Evolutionary conservation across 768 basidiomycete species (phyloP).

Genomic region (Grammothele lineata): DNA sequence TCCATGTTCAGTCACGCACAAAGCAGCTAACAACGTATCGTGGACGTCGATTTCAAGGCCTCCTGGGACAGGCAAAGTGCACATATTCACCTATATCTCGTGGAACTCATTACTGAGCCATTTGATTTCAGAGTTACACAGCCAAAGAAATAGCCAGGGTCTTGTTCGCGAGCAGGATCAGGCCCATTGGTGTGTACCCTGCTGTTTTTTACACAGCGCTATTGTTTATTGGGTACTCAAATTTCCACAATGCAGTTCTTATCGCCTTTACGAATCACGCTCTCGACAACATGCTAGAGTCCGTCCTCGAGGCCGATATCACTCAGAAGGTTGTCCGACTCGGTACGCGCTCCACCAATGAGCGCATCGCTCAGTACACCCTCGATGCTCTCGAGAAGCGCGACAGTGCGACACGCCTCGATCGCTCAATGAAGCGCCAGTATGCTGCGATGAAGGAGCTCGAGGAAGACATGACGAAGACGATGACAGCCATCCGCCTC

Average conservation of each 20-base stretch:
- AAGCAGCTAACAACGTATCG: too few relatives aligned
- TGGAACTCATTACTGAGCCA: too few relatives aligned
- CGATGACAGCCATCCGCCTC: conserved; percentile 41
- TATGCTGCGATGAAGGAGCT: conserved; percentile 26
- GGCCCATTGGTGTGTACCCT: conserved; percentile 9
- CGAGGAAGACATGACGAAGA: conserved; percentile 40
- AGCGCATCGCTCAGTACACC: conserved; percentile 55
- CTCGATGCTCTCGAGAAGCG: conserved; percentile 54
- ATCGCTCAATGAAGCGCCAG: conserved; percentile 32
- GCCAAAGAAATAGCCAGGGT: conserved; percentile 68
- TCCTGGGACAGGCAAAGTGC: conserved; percentile 75
- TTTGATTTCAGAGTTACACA: conserved; percentile 49
- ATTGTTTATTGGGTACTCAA: neutral
- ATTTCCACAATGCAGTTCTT: conserved; percentile 24
- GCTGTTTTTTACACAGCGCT: too few relatives aligned
- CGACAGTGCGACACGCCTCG: conserved; percentile 33
- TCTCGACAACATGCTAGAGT: conserved; percentile 65
- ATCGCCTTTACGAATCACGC: conserved; percentile 79
- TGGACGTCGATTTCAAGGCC: too few relatives aligned
- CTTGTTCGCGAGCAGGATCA: conserved; percentile 47
- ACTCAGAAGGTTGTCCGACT: conserved; percentile 63
- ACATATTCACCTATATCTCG: too few relatives aligned
- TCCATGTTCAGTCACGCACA: neutral
- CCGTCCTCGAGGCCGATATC: conserved; percentile 61
- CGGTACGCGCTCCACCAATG: conserved; percentile 60